phyloP scores from a whole-genome alignment of 176 grass and related monocot genomes.

The Ensete ventricosum region DNA sequence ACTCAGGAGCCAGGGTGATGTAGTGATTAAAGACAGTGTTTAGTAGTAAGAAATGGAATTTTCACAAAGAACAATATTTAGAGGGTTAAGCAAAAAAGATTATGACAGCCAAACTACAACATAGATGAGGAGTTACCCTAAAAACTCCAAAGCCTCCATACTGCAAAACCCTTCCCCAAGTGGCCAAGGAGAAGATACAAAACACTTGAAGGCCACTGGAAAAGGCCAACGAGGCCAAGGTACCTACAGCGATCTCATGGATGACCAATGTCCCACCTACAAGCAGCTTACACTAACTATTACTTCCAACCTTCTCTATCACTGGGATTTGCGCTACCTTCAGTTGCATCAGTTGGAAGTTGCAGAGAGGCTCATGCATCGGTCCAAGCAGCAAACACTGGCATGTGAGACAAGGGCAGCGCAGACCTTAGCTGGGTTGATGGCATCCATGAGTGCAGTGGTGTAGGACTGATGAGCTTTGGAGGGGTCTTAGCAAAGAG shows the following conservation, averaged over 20 bases:
- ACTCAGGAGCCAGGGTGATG: too few relatives aligned
- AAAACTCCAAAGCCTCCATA: slow-evolving; percentile 12
- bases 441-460: slow-evolving; percentile 45
- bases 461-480: slow-evolving; percentile 28
- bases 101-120: background rate
- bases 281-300: background rate
- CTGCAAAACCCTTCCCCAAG: slow-evolving; percentile 73
- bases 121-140: background rate
- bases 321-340: slow-evolving; percentile 2
- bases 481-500: slow-evolving; percentile 44
- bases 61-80: background rate
- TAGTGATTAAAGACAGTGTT: background rate
- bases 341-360: background rate
- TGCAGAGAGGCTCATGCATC: slow-evolving; percentile 35
- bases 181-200: slow-evolving; percentile 11
- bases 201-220: slow-evolving; percentile 12
- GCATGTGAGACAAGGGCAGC: slow-evolving; percentile 66
- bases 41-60: background rate
- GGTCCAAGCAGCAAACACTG: slow-evolving; percentile 74
- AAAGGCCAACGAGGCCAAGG: slow-evolving; percentile 13
- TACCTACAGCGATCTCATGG: background rate
- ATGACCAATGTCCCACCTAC: background rate
- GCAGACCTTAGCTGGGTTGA: slow-evolving; percentile 30
- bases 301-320: background rate
- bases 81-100: background rate